A percentile compares a stretch with the other conserved stretches of the same genome.
Conservation (phyloP, 352 stramenopile genomes). For the Saprolegnia parasitica region DNA sequence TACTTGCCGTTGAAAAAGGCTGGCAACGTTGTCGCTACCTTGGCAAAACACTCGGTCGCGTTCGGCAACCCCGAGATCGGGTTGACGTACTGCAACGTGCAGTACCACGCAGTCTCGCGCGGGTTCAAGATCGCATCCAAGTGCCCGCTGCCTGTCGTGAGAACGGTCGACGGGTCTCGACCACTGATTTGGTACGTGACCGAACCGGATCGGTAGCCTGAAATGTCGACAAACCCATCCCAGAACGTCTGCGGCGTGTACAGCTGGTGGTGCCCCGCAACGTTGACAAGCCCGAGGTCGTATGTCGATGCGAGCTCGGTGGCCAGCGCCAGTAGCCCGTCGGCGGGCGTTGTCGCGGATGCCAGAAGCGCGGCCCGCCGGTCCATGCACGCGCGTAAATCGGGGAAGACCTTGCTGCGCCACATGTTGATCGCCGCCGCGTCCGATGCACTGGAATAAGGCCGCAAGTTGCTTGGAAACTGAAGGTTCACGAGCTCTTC, state of each 20-base stretch:
- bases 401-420: neutral
- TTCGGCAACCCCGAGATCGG: neutral
- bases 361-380: neutral
- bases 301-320: neutral
- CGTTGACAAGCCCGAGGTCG: neutral
- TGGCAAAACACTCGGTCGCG: neutral
- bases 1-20: constrained; percentile 9
- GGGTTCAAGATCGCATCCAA: constrained; percentile 10
- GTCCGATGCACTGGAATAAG: neutral
- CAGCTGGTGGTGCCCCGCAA: neutral
- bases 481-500: neutral
- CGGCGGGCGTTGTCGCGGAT: neutral
- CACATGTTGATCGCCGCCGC: neutral
- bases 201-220: neutral
- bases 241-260: constrained; percentile 2
- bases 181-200: constrained; percentile 3
- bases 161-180: neutral
- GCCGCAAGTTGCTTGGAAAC: neutral
- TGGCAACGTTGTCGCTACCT: neutral
- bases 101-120: constrained; percentile 3
- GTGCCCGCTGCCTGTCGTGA: neutral
- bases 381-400: neutral
- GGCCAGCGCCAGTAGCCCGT: neutral
- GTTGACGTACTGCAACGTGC: neutral
- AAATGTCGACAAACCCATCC: constrained; percentile 6